phyloP scores from a whole-genome alignment of 2,329 filamentous ascomycete species.

The Clarireedia sp. region DNA sequence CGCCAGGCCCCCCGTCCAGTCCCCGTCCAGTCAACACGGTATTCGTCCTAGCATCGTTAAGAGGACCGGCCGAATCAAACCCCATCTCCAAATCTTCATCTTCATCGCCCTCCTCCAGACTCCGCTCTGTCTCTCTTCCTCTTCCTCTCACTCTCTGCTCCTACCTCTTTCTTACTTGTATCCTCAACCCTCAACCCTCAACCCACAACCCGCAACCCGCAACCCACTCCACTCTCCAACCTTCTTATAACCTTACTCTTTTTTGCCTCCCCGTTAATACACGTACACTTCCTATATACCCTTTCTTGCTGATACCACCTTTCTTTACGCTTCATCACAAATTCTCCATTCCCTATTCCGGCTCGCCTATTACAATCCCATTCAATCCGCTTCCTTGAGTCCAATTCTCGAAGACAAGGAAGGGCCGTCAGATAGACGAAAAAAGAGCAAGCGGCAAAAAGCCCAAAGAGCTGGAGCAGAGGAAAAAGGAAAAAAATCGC shows the following conservation, averaged over 20 bases:
- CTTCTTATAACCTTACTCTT: background rate
- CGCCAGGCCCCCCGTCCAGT: too few relatives aligned
- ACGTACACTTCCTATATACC: too few relatives aligned
- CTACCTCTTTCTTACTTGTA: background rate
- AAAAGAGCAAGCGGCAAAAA: background rate
- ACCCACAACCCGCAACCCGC: too few relatives aligned
- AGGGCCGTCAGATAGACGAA: background rate
- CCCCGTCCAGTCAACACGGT: background rate
- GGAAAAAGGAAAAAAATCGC: background rate
- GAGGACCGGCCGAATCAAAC: background rate
- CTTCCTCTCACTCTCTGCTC: background rate
- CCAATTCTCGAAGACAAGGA: background rate
- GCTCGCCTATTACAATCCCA: too few relatives aligned
- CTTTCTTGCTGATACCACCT: too few relatives aligned
- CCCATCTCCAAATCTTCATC: background rate
- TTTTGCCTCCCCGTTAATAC: too few relatives aligned
- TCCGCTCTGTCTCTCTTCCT: background rate
- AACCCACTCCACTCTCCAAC: background rate
- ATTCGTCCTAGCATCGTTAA: background rate
- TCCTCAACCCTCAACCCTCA: too few relatives aligned
- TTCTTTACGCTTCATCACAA: too few relatives aligned
- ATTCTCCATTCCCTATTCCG: too few relatives aligned
- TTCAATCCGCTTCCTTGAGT: too few relatives aligned
- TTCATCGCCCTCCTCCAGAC: background rate
- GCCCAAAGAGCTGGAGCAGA: too few relatives aligned